Evolutionary conservation across 2,329 filamentous ascomycete species (phyloP).

Genomic region (Ophiostoma perfectum): DNA sequence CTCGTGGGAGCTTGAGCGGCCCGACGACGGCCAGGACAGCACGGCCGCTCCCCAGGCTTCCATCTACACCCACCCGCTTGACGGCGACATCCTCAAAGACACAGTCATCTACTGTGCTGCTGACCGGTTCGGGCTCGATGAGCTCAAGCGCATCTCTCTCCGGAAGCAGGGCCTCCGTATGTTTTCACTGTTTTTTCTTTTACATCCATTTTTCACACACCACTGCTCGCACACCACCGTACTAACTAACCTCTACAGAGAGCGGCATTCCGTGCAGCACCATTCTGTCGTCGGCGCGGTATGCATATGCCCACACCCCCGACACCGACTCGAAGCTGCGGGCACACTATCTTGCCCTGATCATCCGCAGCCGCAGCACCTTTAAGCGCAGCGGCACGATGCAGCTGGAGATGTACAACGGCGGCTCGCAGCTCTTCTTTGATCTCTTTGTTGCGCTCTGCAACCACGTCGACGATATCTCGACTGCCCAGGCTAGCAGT

Average conservation of each 20-base stretch:
- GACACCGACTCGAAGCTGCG: constrained; percentile 86
- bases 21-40: constrained; percentile 35
- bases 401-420: constrained; percentile 89
- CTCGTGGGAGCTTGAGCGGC: constrained; percentile 74
- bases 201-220: too few relatives aligned
- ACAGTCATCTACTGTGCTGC: constrained; percentile 89
- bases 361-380: constrained; percentile 78
- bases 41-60: constrained; percentile 51
- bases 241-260: constrained; percentile 33
- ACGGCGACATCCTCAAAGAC: constrained; percentile 72
- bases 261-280: constrained; percentile 78
- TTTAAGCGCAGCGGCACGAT: constrained; percentile 94
- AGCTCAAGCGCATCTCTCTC: constrained; percentile 77
- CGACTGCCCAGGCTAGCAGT: constrained; percentile 43
- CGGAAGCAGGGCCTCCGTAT: constrained; percentile 75
- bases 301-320: constrained; percentile 82
- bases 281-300: constrained; percentile 81
- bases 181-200: too few relatives aligned
- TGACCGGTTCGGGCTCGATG: constrained; percentile 74
- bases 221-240: too few relatives aligned
- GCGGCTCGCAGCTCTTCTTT: constrained; percentile 79
- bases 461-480: constrained; percentile 76
- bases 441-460: constrained; percentile 89
- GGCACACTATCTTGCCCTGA: constrained; percentile 86
- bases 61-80: constrained; percentile 60